These are phyloP conservation scores for Podila verticillata DNA, from an alignment of 192 early-diverging fungal species.

Conservation along the genomic window DNA sequence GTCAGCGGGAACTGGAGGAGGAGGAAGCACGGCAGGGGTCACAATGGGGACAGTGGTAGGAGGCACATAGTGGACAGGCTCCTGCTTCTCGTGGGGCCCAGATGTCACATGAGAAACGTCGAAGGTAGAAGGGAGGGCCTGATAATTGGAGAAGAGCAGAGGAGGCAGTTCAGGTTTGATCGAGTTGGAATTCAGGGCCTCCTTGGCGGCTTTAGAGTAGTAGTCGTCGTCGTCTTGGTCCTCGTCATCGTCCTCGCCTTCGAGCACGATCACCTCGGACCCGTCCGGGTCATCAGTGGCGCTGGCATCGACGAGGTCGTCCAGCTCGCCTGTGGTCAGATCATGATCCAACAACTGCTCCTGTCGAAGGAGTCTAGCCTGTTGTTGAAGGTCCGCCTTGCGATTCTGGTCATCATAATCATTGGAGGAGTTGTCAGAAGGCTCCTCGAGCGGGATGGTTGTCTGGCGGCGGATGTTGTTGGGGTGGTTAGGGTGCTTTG, in stretches of 20 bases:
- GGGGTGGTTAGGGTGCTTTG: neutral
- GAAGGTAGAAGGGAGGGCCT: constrained; percentile 3
- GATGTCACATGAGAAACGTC: constrained; percentile 1
- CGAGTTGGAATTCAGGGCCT: neutral
- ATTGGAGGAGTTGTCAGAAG: neutral
- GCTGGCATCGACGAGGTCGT: constrained; percentile 28
- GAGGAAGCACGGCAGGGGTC: neutral
- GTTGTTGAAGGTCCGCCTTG: constrained; percentile 19
- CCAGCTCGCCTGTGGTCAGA: constrained; percentile 32
- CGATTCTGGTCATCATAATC: constrained; percentile 21
- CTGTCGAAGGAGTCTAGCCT: constrained; percentile 32
- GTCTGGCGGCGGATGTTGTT: neutral
- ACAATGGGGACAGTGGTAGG: neutral
- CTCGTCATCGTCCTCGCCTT: constrained; percentile 15
- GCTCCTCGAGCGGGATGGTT: constrained; percentile 1
- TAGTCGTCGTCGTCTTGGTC: neutral
- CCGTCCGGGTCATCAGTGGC: constrained; percentile 27
- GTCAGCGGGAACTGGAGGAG: neutral
- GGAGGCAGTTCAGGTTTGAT: constrained; percentile 26
- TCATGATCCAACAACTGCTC: constrained; percentile 35
- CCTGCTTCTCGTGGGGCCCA: neutral
- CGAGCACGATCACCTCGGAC: constrained; percentile 20
- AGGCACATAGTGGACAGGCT: neutral
- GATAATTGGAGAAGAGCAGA: constrained; percentile 7
- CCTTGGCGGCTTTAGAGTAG: neutral